These are phyloP conservation scores for Chlorella vulgaris DNA, from an alignment of 139 green algal species.

Conservation along the genomic window DNA sequence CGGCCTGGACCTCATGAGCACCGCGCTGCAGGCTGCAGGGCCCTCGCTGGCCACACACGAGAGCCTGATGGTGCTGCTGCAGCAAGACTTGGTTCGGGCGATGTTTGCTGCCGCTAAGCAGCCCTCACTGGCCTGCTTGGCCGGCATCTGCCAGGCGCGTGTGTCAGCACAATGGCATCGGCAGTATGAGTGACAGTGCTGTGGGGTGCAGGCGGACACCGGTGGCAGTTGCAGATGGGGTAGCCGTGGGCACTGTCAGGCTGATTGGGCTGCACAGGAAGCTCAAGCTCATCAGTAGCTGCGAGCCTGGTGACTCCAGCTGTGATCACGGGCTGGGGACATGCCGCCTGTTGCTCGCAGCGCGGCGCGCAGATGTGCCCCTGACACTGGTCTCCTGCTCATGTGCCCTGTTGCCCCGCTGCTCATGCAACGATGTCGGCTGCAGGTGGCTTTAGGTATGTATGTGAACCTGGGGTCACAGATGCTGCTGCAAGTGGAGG, in stretches of 20 bases:
- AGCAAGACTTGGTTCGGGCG: conserved; percentile 67
- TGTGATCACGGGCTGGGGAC: too few species aligned
- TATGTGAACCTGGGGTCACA: conserved; percentile 76
- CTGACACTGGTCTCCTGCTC: too few species aligned
- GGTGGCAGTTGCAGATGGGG: too few species aligned
- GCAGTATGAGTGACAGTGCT: too few species aligned
- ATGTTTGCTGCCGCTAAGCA: conserved; percentile 57
- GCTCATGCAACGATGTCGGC: not conserved
- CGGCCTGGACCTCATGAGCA: conserved; percentile 77
- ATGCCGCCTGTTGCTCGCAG: too few species aligned
- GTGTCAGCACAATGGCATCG: not conserved
- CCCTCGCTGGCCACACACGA: conserved; percentile 53
- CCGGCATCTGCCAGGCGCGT: conserved; percentile 54
- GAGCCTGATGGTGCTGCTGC: conserved; percentile 65
- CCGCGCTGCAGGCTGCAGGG: conserved; percentile 56
- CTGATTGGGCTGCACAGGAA: too few species aligned
- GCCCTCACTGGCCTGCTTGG: conserved; percentile 51
- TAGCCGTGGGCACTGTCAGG: too few species aligned
- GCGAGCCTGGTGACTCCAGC: too few species aligned
- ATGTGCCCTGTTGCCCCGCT: not conserved
- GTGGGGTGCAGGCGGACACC: too few species aligned
- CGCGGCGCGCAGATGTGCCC: too few species aligned
- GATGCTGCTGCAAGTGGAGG: conserved; percentile 87
- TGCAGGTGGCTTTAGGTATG: conserved; percentile 69
- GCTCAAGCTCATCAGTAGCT: too few species aligned